Evolutionary conservation across 176 grass and related monocot genomes (phyloP), one percentile per base, ranked within the genome.

Genomic region (Oryza officinalis): DNA sequence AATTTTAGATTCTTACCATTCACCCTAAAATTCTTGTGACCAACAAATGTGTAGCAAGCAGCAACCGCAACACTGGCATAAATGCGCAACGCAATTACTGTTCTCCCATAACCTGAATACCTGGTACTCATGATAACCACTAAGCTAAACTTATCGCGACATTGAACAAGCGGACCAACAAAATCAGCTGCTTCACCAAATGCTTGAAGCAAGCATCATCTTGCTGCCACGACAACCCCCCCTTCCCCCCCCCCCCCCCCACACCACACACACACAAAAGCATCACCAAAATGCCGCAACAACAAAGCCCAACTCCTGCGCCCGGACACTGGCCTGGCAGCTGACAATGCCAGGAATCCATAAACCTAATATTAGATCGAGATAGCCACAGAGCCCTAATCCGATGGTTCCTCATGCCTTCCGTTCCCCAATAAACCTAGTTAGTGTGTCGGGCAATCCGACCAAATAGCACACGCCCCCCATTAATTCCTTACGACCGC

Each of bases 161-260:
- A 71, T 4, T 5, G 35, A 27, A 65, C 2, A 52, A 66, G 27
- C 30, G 7, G 7, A 75, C 61, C 17, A 1, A 66, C 18, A 10
- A 11, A 68, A 67, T 33, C 77, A 80, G 63, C 2, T 28, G 9
- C 33, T 65, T 78, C 60, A 77, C 1, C 13, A 40, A 77, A 70
- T 23, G 69, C 32, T 4, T 27, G n/a, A 28, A 52, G 43, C n/a
- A 65, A 66, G 13, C 69, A 49, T 13, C 28, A 38, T 64, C 54
- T 86, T 80, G 28, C 28, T 74, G 59, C 43, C 41, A 80, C 27
- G 40, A n/a, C 28, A n/a, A 79, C 70, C 66, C 46, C 70, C 66
- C 65, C 37, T 13, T n/a, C n/a, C n/a, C n/a, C n/a, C n/a, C n/a
- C n/a, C n/a, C n/a, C n/a, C n/a, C n/a, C n/a, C n/a, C n/a, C n/a